Base-by-base conservation (phyloP, 192 early-diverging fungal species). In the Entrophospora sp. region DNA sequence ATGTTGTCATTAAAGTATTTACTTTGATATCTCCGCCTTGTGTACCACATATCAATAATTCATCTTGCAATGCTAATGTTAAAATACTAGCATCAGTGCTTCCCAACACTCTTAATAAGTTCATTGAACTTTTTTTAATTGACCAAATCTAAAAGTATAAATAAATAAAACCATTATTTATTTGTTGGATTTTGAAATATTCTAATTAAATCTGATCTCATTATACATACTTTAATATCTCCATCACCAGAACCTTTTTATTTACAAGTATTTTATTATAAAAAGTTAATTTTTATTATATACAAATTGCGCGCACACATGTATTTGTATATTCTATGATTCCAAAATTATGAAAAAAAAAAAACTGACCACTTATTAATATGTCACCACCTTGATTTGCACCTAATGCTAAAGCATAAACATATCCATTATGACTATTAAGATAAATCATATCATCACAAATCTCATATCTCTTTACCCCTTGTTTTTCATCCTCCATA, bases 241-340 rank as follows among this genome's bases (percentile, higher is more conserved):
- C 89, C 89, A 69, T 89, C 86, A 43, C 89, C 86, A 30, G 84
- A 86, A 31, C 82, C 85, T 73, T n/a, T n/a, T n/a, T n/a, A n/a
- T n/a, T n/a, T n/a, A n/a, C n/a, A n/a, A n/a, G n/a, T n/a, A n/a
- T n/a, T n/a, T n/a, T n/a, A n/a, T n/a, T n/a, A n/a, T n/a, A n/a
- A n/a, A n/a, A n/a, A n/a, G n/a, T n/a, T n/a, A n/a, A n/a, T n/a
- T n/a, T n/a, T n/a, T n/a, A n/a, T n/a, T n/a, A n/a, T n/a, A n/a
- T n/a, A n/a, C n/a, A n/a, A n/a, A n/a, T n/a, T n/a, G n/a, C n/a
- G n/a, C n/a, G n/a, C n/a, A n/a, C n/a, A n/a, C n/a, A n/a, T n/a
- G n/a, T n/a, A n/a, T n/a, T n/a, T n/a, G n/a, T n/a, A n/a, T n/a
- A n/a, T n/a, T n/a, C n/a, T n/a, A n/a, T n/a, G n/a, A n/a, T n/a